Base-by-base conservation (phyloP, 2,329 filamentous ascomycete species). In the Didymella pinodella region DNA sequence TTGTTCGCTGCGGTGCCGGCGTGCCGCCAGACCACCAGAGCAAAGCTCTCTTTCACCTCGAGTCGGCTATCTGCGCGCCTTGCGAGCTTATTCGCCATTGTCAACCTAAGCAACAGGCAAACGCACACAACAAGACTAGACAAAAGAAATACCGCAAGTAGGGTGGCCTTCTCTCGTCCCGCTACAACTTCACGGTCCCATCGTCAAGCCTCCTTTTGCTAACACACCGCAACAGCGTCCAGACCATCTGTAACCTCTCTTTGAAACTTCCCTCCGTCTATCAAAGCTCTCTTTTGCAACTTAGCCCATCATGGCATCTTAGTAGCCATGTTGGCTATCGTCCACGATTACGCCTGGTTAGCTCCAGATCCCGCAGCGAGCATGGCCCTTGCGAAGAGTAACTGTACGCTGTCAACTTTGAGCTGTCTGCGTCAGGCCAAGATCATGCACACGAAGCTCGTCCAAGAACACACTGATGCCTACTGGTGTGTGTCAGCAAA, bases 401-500 rank as follows among this genome's bases (percentile, higher is more conserved):
- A 44, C 18, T 56, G 47, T 20, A 46, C 3, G 6, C 14, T 56
- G 10, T 41, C 54, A 6, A 44, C 46, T 11, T 31, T 40, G 14
- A 16, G 18, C 8, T 57, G 54, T 28, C 32, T 57, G 18, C 32
- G 20, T 12, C 12, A 46, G 3, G 54, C 54, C 12, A 57, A 47
- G 32, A 14, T 12, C 7, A 3, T 51, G 4, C 40, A 46, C 14
- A 16, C 11, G 6, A 40, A 47, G 14, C 31, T 41, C 47, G 25
- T 52, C 7, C 14, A 47, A 28, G 48, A 48, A 20, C 32, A 32
- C 4, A 7, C 32, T 2, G 43, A 52, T 10, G 7, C 40, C 16
- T 52, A 57, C 48, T 57, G 54, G 48, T 36, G 34, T 16, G 2
- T 16, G 20, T 48, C 16, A 36, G 12, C n/a, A 28, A 57, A 47